Evolutionary conservation across 2,329 filamentous ascomycete genomes (phyloP), one percentile per base, ranked within the genome.

Genomic region (Tolypocladium sp.): DNA sequence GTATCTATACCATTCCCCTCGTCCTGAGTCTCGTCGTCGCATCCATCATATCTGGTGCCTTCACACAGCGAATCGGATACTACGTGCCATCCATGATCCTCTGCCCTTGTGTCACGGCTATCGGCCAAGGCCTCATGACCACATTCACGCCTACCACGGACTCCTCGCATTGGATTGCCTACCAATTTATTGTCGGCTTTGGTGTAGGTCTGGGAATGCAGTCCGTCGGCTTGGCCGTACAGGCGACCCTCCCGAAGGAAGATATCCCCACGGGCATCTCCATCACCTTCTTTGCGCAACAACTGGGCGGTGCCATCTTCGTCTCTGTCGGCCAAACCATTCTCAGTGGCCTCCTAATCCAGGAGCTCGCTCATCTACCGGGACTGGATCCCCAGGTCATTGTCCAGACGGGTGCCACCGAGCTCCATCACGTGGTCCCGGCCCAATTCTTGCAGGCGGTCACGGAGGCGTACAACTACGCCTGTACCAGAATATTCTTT

Each of bases 401-500:
- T 44, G 70, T 82, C 59, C 72, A 68, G 9, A 77, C 73, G 9
- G 82, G 82, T 37, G 81, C 79, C n/a, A 91, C 87, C 0, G 79
- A 84, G 54, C 75, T 92, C 27, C 79, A 81, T 60, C 68, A 74
- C 0, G 68, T 75, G 2, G 82, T 90, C 33, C 74, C 79, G 0
- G 63, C 71, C 0, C 65, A 82, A 60, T 81, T 77, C 60, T 69
- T 86, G 5, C 66, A 70, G 2, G 72, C 75, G 0, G 85, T 92
- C 10, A 74, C 86, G 1, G 63, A 74, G 0, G 87, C 85, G 0
- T 91, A 91, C 74, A 90, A 90, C 68, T 72, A 77, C 51, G 82
- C 86, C 0, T 75, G 88, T 42, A 83, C 80, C 0, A 74, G 82
- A 60, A 84, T 85, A 4, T 91, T 88, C 68, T 80, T 88, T 59